Conservation (phyloP, 805 yeast genomes). For the Yarrowia hollandica region DNA sequence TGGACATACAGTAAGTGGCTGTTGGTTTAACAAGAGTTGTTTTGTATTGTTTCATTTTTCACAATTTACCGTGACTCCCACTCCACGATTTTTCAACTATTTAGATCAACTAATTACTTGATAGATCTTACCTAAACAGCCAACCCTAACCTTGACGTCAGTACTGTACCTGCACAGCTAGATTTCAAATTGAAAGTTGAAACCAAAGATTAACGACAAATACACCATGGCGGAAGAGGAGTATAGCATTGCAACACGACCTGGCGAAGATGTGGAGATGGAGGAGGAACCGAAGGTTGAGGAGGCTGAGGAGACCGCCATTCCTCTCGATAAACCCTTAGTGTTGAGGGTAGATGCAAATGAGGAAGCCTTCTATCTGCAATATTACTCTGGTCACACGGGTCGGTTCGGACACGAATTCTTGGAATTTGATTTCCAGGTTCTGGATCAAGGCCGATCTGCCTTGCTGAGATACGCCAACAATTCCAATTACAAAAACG, state of each 20-base stretch:
- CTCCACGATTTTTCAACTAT: too few relatives aligned
- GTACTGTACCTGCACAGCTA: too few relatives aligned
- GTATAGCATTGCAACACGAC: slow-evolving; percentile 13
- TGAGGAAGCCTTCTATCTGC: slow-evolving; percentile 43
- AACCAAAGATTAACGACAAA: too few relatives aligned
- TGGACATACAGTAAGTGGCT: too few relatives aligned
- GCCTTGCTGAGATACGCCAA: slow-evolving; percentile 48
- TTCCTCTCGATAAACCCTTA: neutral
- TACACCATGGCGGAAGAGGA: slow-evolving; percentile 16
- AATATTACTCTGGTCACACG: slow-evolving; percentile 49
- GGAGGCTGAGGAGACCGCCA: slow-evolving; percentile 6
- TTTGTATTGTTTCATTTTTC: too few relatives aligned
- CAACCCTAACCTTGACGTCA: neutral
- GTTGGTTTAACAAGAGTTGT: too few relatives aligned
- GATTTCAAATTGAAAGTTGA: too few relatives aligned
- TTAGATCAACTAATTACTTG: too few relatives aligned
- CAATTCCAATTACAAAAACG: slow-evolving; percentile 49
- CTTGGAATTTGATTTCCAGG: slow-evolving; percentile 44
- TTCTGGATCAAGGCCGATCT: slow-evolving; percentile 38
- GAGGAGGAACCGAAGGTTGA: too few relatives aligned
- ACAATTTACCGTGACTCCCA: too few relatives aligned
- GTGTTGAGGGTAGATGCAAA: slow-evolving; percentile 26
- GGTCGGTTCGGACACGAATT: slow-evolving; percentile 52
- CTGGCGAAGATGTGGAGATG: slow-evolving; percentile 17
- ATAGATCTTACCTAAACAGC: neutral